These are phyloP conservation scores for Coemansia sp. DNA, from an alignment of 192 early-diverging fungal genomes.

Conservation along the genomic window DNA sequence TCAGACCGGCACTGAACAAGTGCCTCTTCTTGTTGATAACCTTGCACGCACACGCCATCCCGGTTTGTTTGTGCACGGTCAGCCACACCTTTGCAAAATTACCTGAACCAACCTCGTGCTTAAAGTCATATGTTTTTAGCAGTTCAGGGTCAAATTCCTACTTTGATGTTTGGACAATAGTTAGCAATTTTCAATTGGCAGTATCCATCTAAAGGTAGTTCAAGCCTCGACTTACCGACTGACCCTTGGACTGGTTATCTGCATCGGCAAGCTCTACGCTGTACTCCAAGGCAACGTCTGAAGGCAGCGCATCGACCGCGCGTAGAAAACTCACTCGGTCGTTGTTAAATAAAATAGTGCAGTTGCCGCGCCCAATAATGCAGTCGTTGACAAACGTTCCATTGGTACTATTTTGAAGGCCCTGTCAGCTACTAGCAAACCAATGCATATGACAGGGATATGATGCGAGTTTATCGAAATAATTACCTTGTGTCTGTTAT, in stretches of 20 bases:
- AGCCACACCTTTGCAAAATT: slow-evolving; percentile 55
- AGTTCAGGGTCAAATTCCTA: slow-evolving; percentile 30
- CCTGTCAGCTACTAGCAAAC: not conserved
- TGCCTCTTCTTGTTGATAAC: slow-evolving; percentile 49
- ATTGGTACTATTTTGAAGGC: slow-evolving; percentile 26
- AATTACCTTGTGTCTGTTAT: slow-evolving; percentile 36
- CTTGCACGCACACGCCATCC: slow-evolving; percentile 47
- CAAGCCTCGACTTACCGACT: slow-evolving; percentile 9
- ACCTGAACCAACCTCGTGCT: slow-evolving; percentile 46
- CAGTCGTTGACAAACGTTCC: slow-evolving; percentile 50
- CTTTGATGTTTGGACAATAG: not conserved
- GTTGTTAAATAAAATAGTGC: slow-evolving; percentile 47
- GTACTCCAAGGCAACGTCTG: slow-evolving; percentile 46
- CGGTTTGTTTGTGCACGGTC: slow-evolving; percentile 48
- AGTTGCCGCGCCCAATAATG: slow-evolving; percentile 39
- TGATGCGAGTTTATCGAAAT: not conserved
- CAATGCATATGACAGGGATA: not conserved
- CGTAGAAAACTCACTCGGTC: slow-evolving; percentile 40
- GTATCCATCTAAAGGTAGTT: not conserved
- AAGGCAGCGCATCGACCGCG: slow-evolving; percentile 20
- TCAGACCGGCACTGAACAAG: slow-evolving; percentile 39
- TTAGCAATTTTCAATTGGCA: not conserved
- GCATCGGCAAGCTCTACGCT: slow-evolving; percentile 27
- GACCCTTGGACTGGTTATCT: slow-evolving; percentile 8
- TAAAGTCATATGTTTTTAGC: slow-evolving; percentile 46